Conservation (phyloP, 2,329 filamentous ascomycete genomes). For the Botrytis medusae region DNA sequence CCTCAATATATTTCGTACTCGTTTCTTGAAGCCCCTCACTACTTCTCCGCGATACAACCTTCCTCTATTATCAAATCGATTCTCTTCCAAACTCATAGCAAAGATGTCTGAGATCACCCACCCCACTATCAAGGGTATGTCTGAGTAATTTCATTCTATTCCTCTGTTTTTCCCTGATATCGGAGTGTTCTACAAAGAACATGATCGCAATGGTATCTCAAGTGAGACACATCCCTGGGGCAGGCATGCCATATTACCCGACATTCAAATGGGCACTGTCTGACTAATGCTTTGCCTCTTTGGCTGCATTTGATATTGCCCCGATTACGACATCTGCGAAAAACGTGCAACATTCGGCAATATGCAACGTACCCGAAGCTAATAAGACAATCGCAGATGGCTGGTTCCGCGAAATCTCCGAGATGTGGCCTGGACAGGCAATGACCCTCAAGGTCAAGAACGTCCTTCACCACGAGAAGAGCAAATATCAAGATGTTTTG, state of each 20-base stretch:
- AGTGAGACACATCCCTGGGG: slow-evolving; percentile 7
- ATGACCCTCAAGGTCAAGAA: slow-evolving; percentile 99
- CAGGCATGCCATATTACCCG: neutral
- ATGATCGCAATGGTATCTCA: slow-evolving; percentile 6
- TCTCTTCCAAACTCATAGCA: slow-evolving; percentile 2
- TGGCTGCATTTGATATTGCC: slow-evolving; percentile 1
- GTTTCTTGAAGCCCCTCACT: neutral
- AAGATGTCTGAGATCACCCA: slow-evolving; percentile 56
- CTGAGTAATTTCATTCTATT: neutral
- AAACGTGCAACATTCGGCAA: slow-evolving; percentile 19
- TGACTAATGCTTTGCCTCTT: slow-evolving; percentile 4
- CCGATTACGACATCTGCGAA: slow-evolving; percentile 11
- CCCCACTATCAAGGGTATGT: slow-evolving; percentile 59
- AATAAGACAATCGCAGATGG: slow-evolving; percentile 65
- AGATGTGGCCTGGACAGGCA: slow-evolving; percentile 99
- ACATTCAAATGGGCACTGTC: neutral
- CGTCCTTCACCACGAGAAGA: slow-evolving; percentile 98
- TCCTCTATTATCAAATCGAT: neutral
- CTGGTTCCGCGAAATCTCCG: slow-evolving; percentile 98
- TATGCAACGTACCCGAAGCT: slow-evolving; percentile 22
- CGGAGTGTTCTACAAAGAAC: neutral
- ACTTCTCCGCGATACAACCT: neutral
- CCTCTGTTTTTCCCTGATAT: neutral
- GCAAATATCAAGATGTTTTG: slow-evolving; percentile 97
- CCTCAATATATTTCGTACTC: slow-evolving; percentile 9